These are phyloP conservation scores for Dalbergia cochinchinensis DNA, from an alignment of 306 rosid genomes.

Conservation along the genomic window DNA sequence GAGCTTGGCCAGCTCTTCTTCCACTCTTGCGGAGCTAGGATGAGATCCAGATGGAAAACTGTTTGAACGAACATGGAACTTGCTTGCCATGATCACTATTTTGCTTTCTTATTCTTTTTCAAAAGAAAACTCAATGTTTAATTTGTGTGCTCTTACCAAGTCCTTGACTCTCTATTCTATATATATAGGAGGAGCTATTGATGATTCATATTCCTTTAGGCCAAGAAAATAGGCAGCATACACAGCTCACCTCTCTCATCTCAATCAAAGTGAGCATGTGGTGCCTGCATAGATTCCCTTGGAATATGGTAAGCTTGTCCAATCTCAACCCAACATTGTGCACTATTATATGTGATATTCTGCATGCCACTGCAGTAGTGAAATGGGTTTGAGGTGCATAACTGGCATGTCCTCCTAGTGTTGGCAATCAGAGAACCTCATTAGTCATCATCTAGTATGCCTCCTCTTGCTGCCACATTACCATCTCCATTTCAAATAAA, in stretches of 20 bases:
- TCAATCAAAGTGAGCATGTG: conserved; percentile 55
- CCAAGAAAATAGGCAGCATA: conserved; percentile 11
- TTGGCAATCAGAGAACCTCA: conserved; percentile 41
- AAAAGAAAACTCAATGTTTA: not conserved
- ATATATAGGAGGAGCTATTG: conserved; percentile 10
- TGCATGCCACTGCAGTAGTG: not conserved
- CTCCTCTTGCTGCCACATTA: conserved; percentile 55
- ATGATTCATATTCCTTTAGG: conserved; percentile 12
- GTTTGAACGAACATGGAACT: conserved; percentile 58
- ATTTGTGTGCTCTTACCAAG: conserved; percentile 32
- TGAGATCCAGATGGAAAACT: conserved; percentile 80
- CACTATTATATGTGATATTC: conserved; percentile 35
- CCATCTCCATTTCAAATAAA: conserved; percentile 30
- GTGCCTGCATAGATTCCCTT: conserved; percentile 33
- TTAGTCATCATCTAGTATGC: conserved; percentile 50
- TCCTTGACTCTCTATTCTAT: conserved; percentile 38
- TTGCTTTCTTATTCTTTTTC: conserved; percentile 5
- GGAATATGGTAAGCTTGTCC: conserved; percentile 48
- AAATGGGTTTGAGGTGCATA: conserved; percentile 26
- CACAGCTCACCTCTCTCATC: not conserved
- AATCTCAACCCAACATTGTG: conserved; percentile 52
- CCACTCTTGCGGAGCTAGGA: conserved; percentile 58
- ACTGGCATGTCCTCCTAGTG: conserved; percentile 41
- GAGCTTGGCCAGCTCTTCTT: conserved; percentile 64
- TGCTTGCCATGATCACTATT: conserved; percentile 56